These are phyloP conservation scores for Paramarasmius palmivorus DNA, from an alignment of 1,284 basidiomycete genomes.

Conservation along the genomic window DNA sequence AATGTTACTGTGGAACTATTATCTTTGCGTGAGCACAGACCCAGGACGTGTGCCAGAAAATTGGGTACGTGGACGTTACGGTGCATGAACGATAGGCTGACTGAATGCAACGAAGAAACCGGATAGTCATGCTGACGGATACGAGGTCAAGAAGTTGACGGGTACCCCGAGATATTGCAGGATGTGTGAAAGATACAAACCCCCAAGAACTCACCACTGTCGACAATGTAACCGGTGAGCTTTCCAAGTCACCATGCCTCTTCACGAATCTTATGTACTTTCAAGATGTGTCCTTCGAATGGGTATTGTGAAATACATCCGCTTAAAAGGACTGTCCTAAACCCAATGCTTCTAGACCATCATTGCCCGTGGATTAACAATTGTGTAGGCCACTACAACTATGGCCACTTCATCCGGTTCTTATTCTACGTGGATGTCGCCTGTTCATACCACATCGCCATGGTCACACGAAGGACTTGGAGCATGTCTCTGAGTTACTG, in stretches of 20 bases:
- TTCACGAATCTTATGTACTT: neutral
- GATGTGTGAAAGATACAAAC: slow-evolving; percentile 73
- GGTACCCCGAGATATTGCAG: slow-evolving; percentile 82
- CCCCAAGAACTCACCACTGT: slow-evolving; percentile 87
- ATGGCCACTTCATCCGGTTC: slow-evolving; percentile 91
- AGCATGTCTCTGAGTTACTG: slow-evolving; percentile 50
- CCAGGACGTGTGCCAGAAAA: slow-evolving; percentile 80
- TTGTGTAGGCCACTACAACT: slow-evolving; percentile 88
- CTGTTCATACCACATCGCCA: slow-evolving; percentile 78
- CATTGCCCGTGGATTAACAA: slow-evolving; percentile 93
- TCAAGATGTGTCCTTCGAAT: slow-evolving; percentile 78
- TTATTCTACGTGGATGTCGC: slow-evolving; percentile 90
- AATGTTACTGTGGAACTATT: slow-evolving; percentile 87
- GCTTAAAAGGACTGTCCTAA: neutral
- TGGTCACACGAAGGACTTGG: slow-evolving; percentile 70
- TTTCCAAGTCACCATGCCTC: neutral
- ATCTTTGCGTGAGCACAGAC: slow-evolving; percentile 75
- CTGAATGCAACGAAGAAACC: slow-evolving; percentile 71
- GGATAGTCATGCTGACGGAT: slow-evolving; percentile 67
- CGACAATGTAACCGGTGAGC: slow-evolving; percentile 77
- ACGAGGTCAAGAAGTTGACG: slow-evolving; percentile 86
- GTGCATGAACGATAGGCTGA: too few relatives aligned
- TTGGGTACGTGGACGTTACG: slow-evolving; percentile 87
- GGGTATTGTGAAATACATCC: slow-evolving; percentile 44
- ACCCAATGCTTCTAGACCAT: slow-evolving; percentile 59